Base-by-base conservation (phyloP, 352 stramenopile genomes). In the Lagenidium giganteum region DNA sequence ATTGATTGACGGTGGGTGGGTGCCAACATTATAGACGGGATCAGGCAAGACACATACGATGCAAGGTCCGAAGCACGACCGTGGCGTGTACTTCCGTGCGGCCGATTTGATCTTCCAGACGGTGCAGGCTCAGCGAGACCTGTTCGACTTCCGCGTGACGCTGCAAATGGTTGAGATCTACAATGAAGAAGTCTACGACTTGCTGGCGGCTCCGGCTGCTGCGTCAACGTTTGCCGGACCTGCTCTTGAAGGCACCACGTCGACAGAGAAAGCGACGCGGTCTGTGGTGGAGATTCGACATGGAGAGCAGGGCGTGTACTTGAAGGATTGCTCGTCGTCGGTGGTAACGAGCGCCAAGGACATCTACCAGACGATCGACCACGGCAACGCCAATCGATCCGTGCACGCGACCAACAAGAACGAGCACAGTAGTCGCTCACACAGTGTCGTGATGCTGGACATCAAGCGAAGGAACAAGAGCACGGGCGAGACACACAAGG, bases 161-260 rank as follows among this genome's bases (percentile, higher is more conserved):
- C 27, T 88, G 30, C 68, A 86, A 52, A 70, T 89, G 41, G 74
- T 94, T 17, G 77, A 94, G 57, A 73, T 94, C 39, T 91, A 94
- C 61, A 94, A 94, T 46, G 82, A 94, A 47, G 81, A 94, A 38
- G 69, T 92, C 36, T 84, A 82, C 27, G 82, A 94, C 32, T 48
- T 94, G 16, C 47, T 94, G 17, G 60, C 11, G 16, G 33, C 35
- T 23, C 27, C 28, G 16, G 33, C 35, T 12, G 43, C 44, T n/a
- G 37, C 44, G 4, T 23, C 25, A 7, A 50, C 29, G 5, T 41
- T 8, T 16, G 32, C 11, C 37, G 24, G 13, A 8, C 5, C 11
- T 12, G 7, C 24, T 18, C 34, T 64, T 23, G n/a, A n/a, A n/a
- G n/a, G n/a, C n/a, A n/a, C n/a, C n/a, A n/a, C n/a, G n/a, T n/a